phyloP scores from a whole-genome alignment of 805 yeast genomes.

The Saturnispora sanitii region DNA sequence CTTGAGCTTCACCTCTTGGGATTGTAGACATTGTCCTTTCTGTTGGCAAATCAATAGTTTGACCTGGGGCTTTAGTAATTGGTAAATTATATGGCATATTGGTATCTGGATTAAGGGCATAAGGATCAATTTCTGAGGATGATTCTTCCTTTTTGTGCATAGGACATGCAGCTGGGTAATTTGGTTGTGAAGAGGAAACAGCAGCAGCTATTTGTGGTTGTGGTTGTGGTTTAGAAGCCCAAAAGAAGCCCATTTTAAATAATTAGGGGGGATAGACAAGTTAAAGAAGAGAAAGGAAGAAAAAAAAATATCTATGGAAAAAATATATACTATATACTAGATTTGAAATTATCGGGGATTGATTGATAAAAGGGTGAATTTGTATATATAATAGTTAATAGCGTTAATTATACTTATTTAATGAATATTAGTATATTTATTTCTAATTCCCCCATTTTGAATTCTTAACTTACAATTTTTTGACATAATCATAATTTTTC shows the following conservation, averaged over 20 bases:
- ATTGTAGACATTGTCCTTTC: conserved; percentile 77
- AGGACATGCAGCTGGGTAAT: conserved; percentile 7
- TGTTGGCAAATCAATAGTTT: conserved; percentile 66
- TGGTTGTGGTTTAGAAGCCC: conserved; percentile 40
- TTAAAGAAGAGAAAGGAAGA: not conserved
- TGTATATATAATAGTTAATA: too few relatives aligned
- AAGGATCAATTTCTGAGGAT: conserved; percentile 11
- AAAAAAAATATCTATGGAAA: not conserved
- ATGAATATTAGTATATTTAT: too few relatives aligned
- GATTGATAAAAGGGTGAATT: too few relatives aligned
- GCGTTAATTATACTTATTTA: too few relatives aligned
- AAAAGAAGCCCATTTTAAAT: conserved; percentile 68
- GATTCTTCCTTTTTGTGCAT: not conserved
- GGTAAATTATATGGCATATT: conserved; percentile 78
- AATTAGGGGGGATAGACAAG: not conserved
- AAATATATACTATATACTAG: not conserved
- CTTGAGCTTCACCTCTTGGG: conserved; percentile 68
- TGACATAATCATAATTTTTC: too few relatives aligned
- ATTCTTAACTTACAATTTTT: too few relatives aligned
- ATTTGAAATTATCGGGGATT: too few relatives aligned
- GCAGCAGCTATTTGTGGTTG: not conserved
- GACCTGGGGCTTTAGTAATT: conserved; percentile 66
- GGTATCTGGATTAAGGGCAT: conserved; percentile 65
- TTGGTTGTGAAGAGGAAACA: not conserved
- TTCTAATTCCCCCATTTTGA: too few relatives aligned